Base-by-base conservation (phyloP, 1,284 basidiomycete species). In the Marasmius fiardii region DNA sequence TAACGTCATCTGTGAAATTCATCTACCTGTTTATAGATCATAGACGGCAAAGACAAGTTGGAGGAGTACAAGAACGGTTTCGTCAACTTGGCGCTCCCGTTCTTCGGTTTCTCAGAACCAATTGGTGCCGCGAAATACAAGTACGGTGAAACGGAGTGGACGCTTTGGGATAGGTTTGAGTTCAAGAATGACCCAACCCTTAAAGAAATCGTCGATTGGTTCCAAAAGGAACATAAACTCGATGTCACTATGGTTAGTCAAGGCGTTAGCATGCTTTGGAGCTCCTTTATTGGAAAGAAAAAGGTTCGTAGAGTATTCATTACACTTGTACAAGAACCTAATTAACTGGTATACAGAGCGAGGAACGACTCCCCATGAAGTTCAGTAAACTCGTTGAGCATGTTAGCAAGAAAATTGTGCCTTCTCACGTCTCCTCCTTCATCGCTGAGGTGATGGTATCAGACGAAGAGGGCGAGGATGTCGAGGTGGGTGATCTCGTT, bases 31-130 rank as follows among this genome's bases (percentile, higher is more conserved):
- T 54, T 24, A 3, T 63, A 94, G 93, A 81, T 99, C 70, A 95
- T 99, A 64, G 97, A 98, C 70, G 89, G 89, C 60, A 98, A 98
- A 82, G 85, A 79, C 67, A 90, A 92, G 67, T 78, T 98, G 11
- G 97, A 99, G 64, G 83, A 91, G 55, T 99, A 94, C 83, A 98
- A 98, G 82, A 99, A 99, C 66, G 94, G 94, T 43, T 99, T 99
- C 72, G 86, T 99, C 66, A 99, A 99, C 74, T 82, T 99, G 50
- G 97, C 97, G 4, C 75, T 99, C 56, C 97, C 97, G 2, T 99
- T 99, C 87, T 98, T 99, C 68, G 97, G 95, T 23, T 99, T 99
- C 80, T 98, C 95, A 1, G 97, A 99, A 68, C 97, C 97, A 20
- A 94, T 99, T 61, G 89, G 87, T 2, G 94, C 96, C n/a, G 68